Percentiles rank a stretch among this genome's conserved stretches.
Conservation (phyloP, 352 stramenopile genomes). For the Phytophthora tubulina region DNA sequence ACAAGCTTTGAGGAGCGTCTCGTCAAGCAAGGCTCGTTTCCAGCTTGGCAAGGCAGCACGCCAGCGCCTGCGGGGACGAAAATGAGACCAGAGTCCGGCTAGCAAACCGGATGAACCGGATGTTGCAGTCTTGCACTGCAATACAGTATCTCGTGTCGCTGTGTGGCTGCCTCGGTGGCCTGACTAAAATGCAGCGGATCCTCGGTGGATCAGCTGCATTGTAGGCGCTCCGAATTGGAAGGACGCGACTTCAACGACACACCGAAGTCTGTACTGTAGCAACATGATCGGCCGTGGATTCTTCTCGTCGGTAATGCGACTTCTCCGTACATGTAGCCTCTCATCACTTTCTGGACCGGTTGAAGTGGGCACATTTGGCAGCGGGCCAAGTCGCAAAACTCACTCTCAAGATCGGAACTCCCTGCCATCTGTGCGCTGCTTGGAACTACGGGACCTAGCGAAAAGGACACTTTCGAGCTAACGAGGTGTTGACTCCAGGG, state of each 20-base stretch:
- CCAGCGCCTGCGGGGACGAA: slow-evolving; percentile 20
- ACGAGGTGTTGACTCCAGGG: slow-evolving; percentile 31
- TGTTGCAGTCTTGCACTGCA: slow-evolving; percentile 17
- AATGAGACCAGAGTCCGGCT: slow-evolving; percentile 38
- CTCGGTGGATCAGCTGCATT: neutral
- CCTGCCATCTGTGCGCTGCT: slow-evolving; percentile 17
- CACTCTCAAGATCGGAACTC: slow-evolving; percentile 16
- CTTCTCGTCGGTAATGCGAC: neutral
- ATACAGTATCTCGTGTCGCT: neutral
- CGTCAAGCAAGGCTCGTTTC: slow-evolving; percentile 7
- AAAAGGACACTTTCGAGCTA: slow-evolving; percentile 18
- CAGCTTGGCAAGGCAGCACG: slow-evolving; percentile 16
- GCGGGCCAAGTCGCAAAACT: slow-evolving; percentile 12
- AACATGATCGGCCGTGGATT: neutral
- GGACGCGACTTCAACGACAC: neutral
- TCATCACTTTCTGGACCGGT: neutral
- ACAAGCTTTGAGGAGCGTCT: slow-evolving; percentile 12
- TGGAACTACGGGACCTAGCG: neutral
- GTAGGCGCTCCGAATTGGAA: slow-evolving; percentile 12
- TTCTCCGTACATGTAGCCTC: neutral
- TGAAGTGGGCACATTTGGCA: slow-evolving; percentile 26
- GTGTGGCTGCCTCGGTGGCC: neutral
- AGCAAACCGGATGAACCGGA: slow-evolving; percentile 34
- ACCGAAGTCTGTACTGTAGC: slow-evolving; percentile 4
- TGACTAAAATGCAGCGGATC: slow-evolving; percentile 1